Evolutionary conservation across 352 stramenopile species (phyloP), one percentile per base, ranked within the genome.

Genomic region (Pilasporangium apinafurcum): DNA sequence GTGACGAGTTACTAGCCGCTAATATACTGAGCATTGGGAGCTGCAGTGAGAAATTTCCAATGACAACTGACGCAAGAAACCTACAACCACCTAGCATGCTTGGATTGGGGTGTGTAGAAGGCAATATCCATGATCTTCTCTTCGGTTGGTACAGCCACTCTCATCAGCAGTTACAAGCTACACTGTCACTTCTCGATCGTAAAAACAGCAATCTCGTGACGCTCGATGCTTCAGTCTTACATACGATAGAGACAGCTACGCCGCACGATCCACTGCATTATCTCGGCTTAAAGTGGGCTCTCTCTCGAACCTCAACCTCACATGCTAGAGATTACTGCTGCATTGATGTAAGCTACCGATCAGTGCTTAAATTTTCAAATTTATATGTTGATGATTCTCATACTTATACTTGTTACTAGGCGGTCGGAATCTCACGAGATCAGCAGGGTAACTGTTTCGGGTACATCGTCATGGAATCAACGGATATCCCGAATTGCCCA

Each of bases 251-350:
- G 32, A 34, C 37, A 8, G 54, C 53, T 17, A 65, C 62, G 1
- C 20, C 36, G 1, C 26, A 59, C 6, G 62, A 80, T 29, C 67
- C 67, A 8, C 70, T 78, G 29, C 58, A 50, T 17, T 67, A 64
- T 14, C 41, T 70, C 0, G 65, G 68, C 33, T 51, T 80, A 20
- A 80, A 77, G 43, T 83, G 67, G n/a, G n/a, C n/a, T n/a, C n/a
- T n/a, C n/a, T n/a, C n/a, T n/a, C n/a, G n/a, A n/a, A n/a, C n/a
- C n/a, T n/a, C n/a, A n/a, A n/a, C n/a, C n/a, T n/a, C n/a, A n/a
- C n/a, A n/a, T n/a, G n/a, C n/a, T n/a, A n/a, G n/a, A n/a, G n/a
- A n/a, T n/a, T n/a, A n/a, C n/a, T n/a, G n/a, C n/a, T n/a, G n/a
- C n/a, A n/a, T n/a, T n/a, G n/a, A n/a, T n/a, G n/a, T n/a, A n/a